A percentile compares a stretch with the other conserved stretches of the same genome.
phyloP scores from a whole-genome alignment of 345 rosid species.

The Populus euphratica region DNA sequence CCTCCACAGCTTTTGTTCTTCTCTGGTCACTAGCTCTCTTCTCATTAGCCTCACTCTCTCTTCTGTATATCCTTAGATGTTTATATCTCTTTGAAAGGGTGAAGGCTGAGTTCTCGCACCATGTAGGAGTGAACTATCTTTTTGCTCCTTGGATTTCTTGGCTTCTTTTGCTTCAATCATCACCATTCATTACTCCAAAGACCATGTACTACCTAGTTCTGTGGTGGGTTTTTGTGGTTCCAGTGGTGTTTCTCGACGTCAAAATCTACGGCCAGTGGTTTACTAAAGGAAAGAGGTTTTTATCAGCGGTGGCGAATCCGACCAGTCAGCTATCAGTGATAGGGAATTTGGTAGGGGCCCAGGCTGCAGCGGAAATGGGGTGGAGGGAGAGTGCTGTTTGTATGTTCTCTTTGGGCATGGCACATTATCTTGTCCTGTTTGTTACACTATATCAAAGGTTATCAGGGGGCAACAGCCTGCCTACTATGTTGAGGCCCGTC shows the following conservation, averaged over 20 bases:
- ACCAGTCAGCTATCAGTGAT: conserved; percentile 28
- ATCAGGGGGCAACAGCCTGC: conserved; percentile 15
- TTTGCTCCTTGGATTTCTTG: conserved; percentile 32
- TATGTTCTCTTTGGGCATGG: conserved; percentile 27
- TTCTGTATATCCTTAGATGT: conserved; percentile 24
- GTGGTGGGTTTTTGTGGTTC: conserved; percentile 15
- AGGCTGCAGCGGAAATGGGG: conserved; percentile 28
- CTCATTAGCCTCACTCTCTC: conserved; percentile 15
- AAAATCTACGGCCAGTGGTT: conserved; percentile 34
- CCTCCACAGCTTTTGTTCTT: conserved; percentile 16
- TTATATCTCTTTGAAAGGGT: conserved; percentile 19
- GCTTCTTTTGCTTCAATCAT: conserved; percentile 26
- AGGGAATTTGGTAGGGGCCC: conserved; percentile 28
- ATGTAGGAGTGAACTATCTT: conserved; percentile 29
- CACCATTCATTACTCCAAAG: conserved; percentile 14
- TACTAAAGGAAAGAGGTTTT: conserved; percentile 30
- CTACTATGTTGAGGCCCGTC: conserved; percentile 25
- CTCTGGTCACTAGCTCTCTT: conserved; percentile 25
- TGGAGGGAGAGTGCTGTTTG: conserved; percentile 25
- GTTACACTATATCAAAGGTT: conserved; percentile 27
- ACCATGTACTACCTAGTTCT: conserved; percentile 3
- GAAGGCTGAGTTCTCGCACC: conserved; percentile 25
- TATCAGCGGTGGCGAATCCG: conserved; percentile 27
- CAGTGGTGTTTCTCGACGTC: conserved; percentile 24
- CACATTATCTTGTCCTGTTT: conserved; percentile 31